Evolutionary conservation across 2,329 filamentous ascomycete genomes (phyloP).

Genomic region (Fusarium compactum): DNA sequence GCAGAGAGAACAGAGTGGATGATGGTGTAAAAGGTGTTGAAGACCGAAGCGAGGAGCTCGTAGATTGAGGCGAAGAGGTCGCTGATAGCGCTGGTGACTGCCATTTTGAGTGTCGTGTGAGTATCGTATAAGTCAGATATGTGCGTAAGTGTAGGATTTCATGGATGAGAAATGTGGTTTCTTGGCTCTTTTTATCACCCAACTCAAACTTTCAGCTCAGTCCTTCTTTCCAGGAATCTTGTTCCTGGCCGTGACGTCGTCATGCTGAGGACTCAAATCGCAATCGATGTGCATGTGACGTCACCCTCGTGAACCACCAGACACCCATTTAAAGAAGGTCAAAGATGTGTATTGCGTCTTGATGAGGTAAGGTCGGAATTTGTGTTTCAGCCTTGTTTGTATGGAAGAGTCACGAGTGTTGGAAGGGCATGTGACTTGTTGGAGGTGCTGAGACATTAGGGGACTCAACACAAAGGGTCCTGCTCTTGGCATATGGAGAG

Average conservation of each 20-base stretch:
- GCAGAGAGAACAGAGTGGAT: slow-evolving; percentile 52
- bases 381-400: slow-evolving; percentile 6
- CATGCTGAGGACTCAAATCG: slow-evolving; percentile 38
- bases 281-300: slow-evolving; percentile 43
- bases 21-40: slow-evolving; percentile 52
- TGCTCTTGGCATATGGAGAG: no score
- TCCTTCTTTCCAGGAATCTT: background rate
- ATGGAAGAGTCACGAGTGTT: background rate
- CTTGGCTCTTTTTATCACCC: slow-evolving; percentile 11
- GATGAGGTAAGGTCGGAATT: slow-evolving; percentile 22
- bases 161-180: background rate
- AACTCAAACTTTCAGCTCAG: background rate
- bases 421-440: slow-evolving; percentile 3
- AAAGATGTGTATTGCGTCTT: slow-evolving; percentile 27
- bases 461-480: background rate
- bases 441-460: no score
- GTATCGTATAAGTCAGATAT: background rate
- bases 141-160: no score
- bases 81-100: slow-evolving; percentile 52
- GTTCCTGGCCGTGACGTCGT: slow-evolving; percentile 48
- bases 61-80: slow-evolving; percentile 58
- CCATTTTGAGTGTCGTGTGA: slow-evolving; percentile 44
- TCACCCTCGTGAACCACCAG: slow-evolving; percentile 42
- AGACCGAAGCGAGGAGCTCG: slow-evolving; percentile 56
- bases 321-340: background rate